A percentile compares a stretch with the other conserved stretches of the same genome.
These are phyloP conservation scores for Erodium maritimum DNA, from an alignment of 345 rosid species.

Conservation along the genomic window DNA sequence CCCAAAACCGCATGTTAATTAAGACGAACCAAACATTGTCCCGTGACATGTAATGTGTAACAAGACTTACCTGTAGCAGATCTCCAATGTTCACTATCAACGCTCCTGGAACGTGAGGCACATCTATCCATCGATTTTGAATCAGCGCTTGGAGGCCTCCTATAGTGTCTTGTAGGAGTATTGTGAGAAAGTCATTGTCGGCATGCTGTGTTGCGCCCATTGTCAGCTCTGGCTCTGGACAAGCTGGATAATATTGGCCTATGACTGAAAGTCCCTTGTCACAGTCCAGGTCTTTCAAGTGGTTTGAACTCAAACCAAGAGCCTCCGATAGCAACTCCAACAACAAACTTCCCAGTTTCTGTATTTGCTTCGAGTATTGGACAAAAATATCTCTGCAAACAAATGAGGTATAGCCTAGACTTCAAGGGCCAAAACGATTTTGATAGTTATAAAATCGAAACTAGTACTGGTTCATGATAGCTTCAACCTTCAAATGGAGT, in stretches of 20 bases:
- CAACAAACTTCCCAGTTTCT: conserved; percentile 11
- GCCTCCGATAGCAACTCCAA: too few species aligned
- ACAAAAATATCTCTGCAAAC: conserved; percentile 10
- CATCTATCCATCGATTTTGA: too few species aligned
- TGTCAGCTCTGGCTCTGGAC: conserved; percentile 38
- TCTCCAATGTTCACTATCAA: too few species aligned
- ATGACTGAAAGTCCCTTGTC: conserved; percentile 14
- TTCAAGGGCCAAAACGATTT: too few species aligned
- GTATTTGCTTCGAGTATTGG: conserved; percentile 17
- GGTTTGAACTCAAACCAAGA: too few species aligned
- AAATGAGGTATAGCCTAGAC: too few species aligned
- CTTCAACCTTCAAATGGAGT: not conserved
- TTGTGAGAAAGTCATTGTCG: conserved; percentile 22
- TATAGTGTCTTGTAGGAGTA: conserved; percentile 33
- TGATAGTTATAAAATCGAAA: too few species aligned
- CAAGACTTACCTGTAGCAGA: conserved; percentile 19
- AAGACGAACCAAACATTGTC: not conserved
- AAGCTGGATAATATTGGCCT: conserved; percentile 32
- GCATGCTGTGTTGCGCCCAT: conserved; percentile 23
- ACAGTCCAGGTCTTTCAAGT: conserved; percentile 18
- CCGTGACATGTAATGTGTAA: conserved; percentile 1
- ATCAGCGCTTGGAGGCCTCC: conserved; percentile 40
- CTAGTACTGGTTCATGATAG: not conserved
- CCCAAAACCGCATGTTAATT: not conserved
- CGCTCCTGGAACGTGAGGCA: too few species aligned